These are phyloP conservation scores for Hamamelis virginiana DNA, from an alignment of 164 flowering plant genomes.

Conservation along the genomic window DNA sequence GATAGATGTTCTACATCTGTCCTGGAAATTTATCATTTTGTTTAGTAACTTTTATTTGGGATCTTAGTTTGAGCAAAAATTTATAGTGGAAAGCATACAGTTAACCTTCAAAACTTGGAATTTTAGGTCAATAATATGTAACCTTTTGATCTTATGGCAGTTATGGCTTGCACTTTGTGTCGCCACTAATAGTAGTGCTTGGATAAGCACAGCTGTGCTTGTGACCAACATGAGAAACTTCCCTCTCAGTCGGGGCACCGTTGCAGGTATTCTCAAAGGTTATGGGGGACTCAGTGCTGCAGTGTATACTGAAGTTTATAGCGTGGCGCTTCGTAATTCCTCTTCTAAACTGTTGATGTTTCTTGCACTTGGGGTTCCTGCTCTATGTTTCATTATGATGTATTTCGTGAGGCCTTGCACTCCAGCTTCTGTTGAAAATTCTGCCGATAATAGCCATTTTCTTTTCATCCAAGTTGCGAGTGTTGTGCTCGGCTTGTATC, in stretches of 20 bases:
- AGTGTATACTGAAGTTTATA: conserved; percentile 74
- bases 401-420: conserved; percentile 73
- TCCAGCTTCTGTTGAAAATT: conserved; percentile 66
- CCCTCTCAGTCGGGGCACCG: conserved; percentile 78
- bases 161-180: conserved; percentile 71
- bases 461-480: conserved; percentile 69
- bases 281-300: conserved; percentile 86
- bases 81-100: background rate
- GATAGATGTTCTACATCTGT: too few species aligned
- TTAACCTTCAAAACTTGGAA: background rate
- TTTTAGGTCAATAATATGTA: background rate
- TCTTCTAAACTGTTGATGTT: conserved; percentile 60
- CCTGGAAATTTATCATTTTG: too few species aligned
- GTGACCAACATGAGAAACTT: conserved; percentile 94
- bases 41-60: too few species aligned
- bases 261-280: conserved; percentile 87
- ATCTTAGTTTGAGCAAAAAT: too few species aligned
- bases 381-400: conserved; percentile 62
- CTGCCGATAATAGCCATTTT: conserved; percentile 57
- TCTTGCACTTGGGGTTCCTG: conserved; percentile 78
- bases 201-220: conserved; percentile 75
- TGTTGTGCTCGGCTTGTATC: conserved; percentile 62
- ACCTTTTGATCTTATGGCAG: conserved; percentile 37
- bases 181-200: conserved; percentile 78
- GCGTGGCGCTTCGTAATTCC: conserved; percentile 50